Percentiles rank a stretch among this genome's conserved stretches.
Evolutionary conservation across 192 early-diverging fungal genomes (phyloP).

Genomic region (Diversispora epigaea): DNA sequence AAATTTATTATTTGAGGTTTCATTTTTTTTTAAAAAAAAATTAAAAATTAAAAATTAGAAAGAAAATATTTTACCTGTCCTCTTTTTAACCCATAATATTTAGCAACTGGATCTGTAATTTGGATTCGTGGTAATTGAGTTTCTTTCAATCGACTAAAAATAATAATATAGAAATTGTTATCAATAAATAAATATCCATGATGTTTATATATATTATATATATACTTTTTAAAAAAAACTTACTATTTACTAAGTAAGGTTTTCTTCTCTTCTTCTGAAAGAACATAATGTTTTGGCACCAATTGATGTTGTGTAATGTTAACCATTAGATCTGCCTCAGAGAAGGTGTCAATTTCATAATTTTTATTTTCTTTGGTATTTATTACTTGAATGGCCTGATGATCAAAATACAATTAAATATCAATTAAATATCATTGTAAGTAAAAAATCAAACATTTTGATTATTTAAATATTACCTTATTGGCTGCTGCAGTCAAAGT

Average conservation of each 20-base stretch:
- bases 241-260: slow-evolving; percentile 90
- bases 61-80: slow-evolving; percentile 56
- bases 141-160: slow-evolving; percentile 81
- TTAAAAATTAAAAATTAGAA: slow-evolving; percentile 18
- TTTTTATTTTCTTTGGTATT: slow-evolving; percentile 6
- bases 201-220: not conserved
- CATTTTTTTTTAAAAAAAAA: not conserved
- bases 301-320: slow-evolving; percentile 96
- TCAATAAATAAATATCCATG: not conserved
- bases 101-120: slow-evolving; percentile 85
- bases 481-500: slow-evolving; percentile 81
- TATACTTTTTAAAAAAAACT: slow-evolving; percentile 35
- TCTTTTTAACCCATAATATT: slow-evolving; percentile 91
- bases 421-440: not conserved
- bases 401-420: not conserved
- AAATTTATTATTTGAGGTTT: not conserved
- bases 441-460: not conserved
- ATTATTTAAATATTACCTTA: no score
- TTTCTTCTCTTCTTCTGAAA: slow-evolving; percentile 85
- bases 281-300: slow-evolving; percentile 91
- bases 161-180: not conserved
- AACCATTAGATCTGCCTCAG: slow-evolving; percentile 89
- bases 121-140: slow-evolving; percentile 93
- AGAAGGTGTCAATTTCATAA: slow-evolving; percentile 80
- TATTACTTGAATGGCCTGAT: slow-evolving; percentile 64